These are phyloP conservation scores for Phialophora verrucosa DNA, from an alignment of 2,329 filamentous ascomycete species.

Conservation along the genomic window DNA sequence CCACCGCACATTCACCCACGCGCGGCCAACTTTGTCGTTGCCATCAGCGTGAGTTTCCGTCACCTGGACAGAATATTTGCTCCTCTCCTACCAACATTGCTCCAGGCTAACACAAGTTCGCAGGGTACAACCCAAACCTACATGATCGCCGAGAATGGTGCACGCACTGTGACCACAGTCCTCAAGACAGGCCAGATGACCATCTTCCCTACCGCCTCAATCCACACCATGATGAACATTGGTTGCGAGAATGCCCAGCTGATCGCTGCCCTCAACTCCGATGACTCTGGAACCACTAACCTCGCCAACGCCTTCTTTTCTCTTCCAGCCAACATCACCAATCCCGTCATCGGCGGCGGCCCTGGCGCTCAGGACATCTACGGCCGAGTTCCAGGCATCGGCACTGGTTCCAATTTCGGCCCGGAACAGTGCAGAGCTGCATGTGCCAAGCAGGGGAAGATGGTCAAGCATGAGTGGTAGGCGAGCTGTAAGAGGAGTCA, in stretches of 20 bases:
- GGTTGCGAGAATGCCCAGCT: slow-evolving; percentile 57
- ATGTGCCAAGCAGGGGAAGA: slow-evolving; percentile 23
- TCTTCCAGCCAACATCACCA: slow-evolving; percentile 47
- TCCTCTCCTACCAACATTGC: background rate
- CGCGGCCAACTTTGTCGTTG: slow-evolving; percentile 57
- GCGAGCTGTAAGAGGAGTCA: background rate
- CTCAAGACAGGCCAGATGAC: slow-evolving; percentile 56
- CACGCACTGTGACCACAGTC: slow-evolving; percentile 48
- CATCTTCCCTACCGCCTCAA: slow-evolving; percentile 55
- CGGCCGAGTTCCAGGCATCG: slow-evolving; percentile 45
- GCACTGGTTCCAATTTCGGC: slow-evolving; percentile 52
- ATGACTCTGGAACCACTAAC: slow-evolving; percentile 59
- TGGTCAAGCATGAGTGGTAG: slow-evolving; percentile 13
- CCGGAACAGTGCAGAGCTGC: slow-evolving; percentile 46
- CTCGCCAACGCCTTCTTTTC: slow-evolving; percentile 53
- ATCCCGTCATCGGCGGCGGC: slow-evolving; percentile 29
- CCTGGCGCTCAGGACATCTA: slow-evolving; percentile 38
- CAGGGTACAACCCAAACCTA: slow-evolving; percentile 57
- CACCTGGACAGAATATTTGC: background rate
- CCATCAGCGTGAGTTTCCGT: slow-evolving; percentile 41
- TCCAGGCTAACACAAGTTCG: background rate
- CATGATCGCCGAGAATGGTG: slow-evolving; percentile 61
- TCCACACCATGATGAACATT: slow-evolving; percentile 55
- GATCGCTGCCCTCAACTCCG: slow-evolving; percentile 56
- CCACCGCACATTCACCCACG: slow-evolving; percentile 57